Conservation (phyloP, 345 rosid genomes). For the Citrus mangshanensis region DNA sequence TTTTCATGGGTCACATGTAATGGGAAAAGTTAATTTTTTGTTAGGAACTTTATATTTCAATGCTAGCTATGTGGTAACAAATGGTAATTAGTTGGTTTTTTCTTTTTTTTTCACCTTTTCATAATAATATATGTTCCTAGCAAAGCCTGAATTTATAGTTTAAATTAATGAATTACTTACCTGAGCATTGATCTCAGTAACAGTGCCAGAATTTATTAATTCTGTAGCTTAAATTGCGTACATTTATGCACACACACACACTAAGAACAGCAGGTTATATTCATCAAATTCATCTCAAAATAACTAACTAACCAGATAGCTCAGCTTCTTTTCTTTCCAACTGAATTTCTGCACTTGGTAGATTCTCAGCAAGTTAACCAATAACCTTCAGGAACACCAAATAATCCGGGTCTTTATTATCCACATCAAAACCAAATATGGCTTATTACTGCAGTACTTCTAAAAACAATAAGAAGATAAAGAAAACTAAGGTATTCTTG, state of each 20-base stretch:
- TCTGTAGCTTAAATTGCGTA: too few relatives aligned
- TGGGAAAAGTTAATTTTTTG: too few relatives aligned
- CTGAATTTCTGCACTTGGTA: slow-evolving; percentile 53
- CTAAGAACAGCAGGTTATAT: too few relatives aligned
- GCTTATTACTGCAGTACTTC: background rate
- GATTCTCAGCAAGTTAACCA: slow-evolving; percentile 60
- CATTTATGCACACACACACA: too few relatives aligned
- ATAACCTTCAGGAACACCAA: slow-evolving; percentile 60
- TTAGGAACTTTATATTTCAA: too few relatives aligned
- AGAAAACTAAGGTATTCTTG: background rate
- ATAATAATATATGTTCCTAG: too few relatives aligned
- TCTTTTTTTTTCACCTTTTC: background rate
- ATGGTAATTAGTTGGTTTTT: too few relatives aligned
- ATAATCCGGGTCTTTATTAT: slow-evolving; percentile 55
- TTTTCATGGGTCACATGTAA: too few relatives aligned
- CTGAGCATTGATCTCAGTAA: slow-evolving; percentile 96
- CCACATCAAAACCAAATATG: background rate
- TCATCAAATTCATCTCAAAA: too few relatives aligned
- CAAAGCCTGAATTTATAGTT: background rate
- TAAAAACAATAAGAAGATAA: background rate
- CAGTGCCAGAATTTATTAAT: slow-evolving; percentile 27
- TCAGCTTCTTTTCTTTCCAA: too few relatives aligned
- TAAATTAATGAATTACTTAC: slow-evolving; percentile 23
- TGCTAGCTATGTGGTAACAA: background rate
- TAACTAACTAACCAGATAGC: too few relatives aligned